phyloP scores from a whole-genome alignment of 2,329 filamentous ascomycete genomes.

The Parastagonospora avenae region DNA sequence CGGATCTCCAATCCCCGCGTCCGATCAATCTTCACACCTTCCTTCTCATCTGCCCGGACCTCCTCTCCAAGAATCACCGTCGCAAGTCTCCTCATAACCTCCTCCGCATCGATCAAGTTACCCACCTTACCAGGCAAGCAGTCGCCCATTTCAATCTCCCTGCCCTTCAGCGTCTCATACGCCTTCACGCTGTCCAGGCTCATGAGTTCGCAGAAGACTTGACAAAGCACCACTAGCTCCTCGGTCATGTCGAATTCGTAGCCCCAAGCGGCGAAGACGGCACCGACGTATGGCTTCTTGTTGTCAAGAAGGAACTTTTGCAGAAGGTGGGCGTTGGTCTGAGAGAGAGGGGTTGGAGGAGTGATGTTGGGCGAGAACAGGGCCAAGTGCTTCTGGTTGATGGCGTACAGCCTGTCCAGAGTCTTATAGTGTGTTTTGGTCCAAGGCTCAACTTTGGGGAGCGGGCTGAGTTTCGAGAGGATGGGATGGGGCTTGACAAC shows the following conservation, averaged over 20 bases:
- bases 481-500: constrained; percentile 27
- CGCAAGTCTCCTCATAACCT: constrained; percentile 38
- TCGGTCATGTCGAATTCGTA: constrained; percentile 41
- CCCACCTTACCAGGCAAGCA: constrained; percentile 29
- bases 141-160: constrained; percentile 36
- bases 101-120: constrained; percentile 25
- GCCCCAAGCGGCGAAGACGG: constrained; percentile 39
- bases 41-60: constrained; percentile 42
- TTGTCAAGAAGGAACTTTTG: constrained; percentile 26
- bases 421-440: constrained; percentile 48
- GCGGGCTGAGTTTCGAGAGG: constrained; percentile 25
- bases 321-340: constrained; percentile 38
- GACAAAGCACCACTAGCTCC: constrained; percentile 39
- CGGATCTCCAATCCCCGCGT: constrained; percentile 18
- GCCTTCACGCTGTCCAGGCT: constrained; percentile 28
- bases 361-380: constrained; percentile 37
- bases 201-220: constrained; percentile 41
- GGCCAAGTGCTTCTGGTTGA: constrained; percentile 36
- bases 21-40: constrained; percentile 27
- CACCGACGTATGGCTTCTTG: constrained; percentile 33
- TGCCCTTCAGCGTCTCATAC: constrained; percentile 32
- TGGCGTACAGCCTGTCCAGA: constrained; percentile 43
- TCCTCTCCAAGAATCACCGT: constrained; percentile 42
- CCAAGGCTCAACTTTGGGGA: constrained; percentile 47
- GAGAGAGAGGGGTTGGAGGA: constrained; percentile 22